Percentiles rank a stretch among this genome's conserved stretches.
Conservation (phyloP, 305 asterid genomes). For the Fraxinus xanthoxyloides region DNA sequence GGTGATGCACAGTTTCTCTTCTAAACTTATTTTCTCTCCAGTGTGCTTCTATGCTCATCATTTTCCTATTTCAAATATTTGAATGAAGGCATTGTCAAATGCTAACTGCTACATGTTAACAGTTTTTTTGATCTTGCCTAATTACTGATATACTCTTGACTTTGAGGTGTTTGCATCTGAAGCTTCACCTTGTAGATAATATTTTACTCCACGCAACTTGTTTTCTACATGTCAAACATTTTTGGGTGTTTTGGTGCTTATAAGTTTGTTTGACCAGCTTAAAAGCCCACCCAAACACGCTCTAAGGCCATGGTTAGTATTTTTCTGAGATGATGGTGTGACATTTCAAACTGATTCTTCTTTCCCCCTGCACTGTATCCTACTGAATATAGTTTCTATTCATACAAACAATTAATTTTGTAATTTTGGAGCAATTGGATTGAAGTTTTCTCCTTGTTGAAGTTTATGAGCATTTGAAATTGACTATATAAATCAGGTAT, state of each 20-base stretch:
- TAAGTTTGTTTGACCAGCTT: not conserved
- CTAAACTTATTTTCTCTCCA: not conserved
- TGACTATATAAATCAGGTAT: constrained; percentile 36
- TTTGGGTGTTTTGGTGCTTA: not conserved
- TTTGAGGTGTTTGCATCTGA: not conserved
- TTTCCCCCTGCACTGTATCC: not conserved
- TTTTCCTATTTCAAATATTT: not conserved
- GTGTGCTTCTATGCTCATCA: not conserved
- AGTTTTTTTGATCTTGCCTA: not conserved
- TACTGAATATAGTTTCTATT: not conserved
- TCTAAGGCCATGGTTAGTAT: not conserved
- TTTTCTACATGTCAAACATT: not conserved
- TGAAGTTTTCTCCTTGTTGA: not conserved
- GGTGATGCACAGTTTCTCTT: not conserved
- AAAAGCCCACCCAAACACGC: not conserved
- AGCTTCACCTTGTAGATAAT: not conserved
- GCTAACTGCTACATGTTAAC: not conserved
- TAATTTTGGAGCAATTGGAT: not conserved
- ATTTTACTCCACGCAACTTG: not conserved
- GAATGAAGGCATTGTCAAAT: not conserved
- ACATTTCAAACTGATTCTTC: not conserved
- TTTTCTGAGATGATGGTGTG: not conserved
- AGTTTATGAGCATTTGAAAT: not conserved
- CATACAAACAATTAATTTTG: not conserved
- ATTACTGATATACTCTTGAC: not conserved